Conservation (phyloP, 2,329 filamentous ascomycete species). For the Neophaeococcomyces mojaviensis region DNA sequence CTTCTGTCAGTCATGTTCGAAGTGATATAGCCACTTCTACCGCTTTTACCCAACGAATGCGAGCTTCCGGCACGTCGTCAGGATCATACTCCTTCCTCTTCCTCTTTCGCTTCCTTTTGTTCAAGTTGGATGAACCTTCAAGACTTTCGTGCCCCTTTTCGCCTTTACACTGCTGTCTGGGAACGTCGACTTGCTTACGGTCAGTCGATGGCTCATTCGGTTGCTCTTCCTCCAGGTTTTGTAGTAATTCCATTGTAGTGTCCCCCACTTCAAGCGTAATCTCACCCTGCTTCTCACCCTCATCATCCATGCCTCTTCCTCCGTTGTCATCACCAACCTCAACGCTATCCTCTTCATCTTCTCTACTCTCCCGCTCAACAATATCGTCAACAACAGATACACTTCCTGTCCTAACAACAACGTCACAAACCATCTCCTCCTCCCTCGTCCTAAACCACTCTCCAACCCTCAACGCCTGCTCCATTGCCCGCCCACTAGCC, state of each 20-base stretch:
- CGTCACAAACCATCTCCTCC: slow-evolving; percentile 41
- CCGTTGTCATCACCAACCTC: slow-evolving; percentile 17
- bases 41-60: slow-evolving; percentile 41
- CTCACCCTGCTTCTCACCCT: slow-evolving; percentile 9
- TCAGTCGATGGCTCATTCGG: neutral
- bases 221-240: slow-evolving; percentile 1
- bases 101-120: slow-evolving; percentile 23
- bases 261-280: slow-evolving; percentile 15
- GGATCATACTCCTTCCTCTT: slow-evolving; percentile 23
- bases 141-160: no score
- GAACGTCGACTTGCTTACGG: neutral
- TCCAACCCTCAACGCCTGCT: slow-evolving; percentile 48
- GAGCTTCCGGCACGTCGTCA: slow-evolving; percentile 35
- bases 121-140: slow-evolving; percentile 13
- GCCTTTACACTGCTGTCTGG: neutral
- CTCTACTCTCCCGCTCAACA: slow-evolving; percentile 33
- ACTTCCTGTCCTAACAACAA: slow-evolving; percentile 49
- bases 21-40: slow-evolving; percentile 38
- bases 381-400: slow-evolving; percentile 56
- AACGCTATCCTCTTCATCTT: slow-evolving; percentile 25
- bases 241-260: slow-evolving; percentile 19
- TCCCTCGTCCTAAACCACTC: slow-evolving; percentile 46
- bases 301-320: slow-evolving; percentile 15
- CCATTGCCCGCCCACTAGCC: slow-evolving; percentile 53
- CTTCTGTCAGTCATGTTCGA: slow-evolving; percentile 20